Conservation (phyloP, 2,329 filamentous ascomycete species). For the Sporothrix pseudoabietina region DNA sequence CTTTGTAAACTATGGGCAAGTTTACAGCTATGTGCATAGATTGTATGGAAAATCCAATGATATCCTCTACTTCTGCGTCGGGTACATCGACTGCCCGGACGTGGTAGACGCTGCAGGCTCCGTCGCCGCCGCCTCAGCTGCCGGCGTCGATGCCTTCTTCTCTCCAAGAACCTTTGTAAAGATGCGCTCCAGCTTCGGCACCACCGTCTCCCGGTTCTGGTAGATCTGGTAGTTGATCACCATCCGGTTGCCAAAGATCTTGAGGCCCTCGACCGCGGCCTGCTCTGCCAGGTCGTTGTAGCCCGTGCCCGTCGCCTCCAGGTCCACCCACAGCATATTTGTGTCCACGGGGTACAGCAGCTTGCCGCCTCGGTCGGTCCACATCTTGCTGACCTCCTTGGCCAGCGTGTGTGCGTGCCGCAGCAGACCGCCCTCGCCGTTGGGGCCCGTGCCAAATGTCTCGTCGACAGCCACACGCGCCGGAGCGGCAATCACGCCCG, state of each 20-base stretch:
- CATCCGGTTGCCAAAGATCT: conserved; percentile 46
- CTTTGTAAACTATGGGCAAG: background rate
- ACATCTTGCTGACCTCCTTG: conserved; percentile 61
- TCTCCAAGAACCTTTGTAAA: conserved; percentile 49
- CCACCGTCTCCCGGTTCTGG: conserved; percentile 59
- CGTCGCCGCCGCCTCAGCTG: background rate
- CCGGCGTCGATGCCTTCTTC: conserved; percentile 28
- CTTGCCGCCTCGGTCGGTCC: conserved; percentile 70
- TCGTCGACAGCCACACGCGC: conserved; percentile 77
- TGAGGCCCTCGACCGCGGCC: conserved; percentile 48
- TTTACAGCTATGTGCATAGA: background rate
- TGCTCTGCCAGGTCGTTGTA: conserved; percentile 45
- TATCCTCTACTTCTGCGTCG: background rate
- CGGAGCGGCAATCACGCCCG: conserved; percentile 74
- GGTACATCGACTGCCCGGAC: conserved; percentile 18
- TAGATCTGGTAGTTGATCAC: conserved; percentile 64
- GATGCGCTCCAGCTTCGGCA: conserved; percentile 58
- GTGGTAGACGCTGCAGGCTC: background rate
- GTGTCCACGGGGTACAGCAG: conserved; percentile 73
- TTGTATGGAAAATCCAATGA: background rate
- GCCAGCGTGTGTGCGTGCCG: conserved; percentile 63
- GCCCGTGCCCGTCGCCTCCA: conserved; percentile 59
- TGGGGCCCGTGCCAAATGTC: conserved; percentile 65
- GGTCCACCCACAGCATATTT: conserved; percentile 89
- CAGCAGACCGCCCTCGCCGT: conserved; percentile 64